Conservation (phyloP, 495 filamentous ascomycete species). For the Tuber calosporum region DNA sequence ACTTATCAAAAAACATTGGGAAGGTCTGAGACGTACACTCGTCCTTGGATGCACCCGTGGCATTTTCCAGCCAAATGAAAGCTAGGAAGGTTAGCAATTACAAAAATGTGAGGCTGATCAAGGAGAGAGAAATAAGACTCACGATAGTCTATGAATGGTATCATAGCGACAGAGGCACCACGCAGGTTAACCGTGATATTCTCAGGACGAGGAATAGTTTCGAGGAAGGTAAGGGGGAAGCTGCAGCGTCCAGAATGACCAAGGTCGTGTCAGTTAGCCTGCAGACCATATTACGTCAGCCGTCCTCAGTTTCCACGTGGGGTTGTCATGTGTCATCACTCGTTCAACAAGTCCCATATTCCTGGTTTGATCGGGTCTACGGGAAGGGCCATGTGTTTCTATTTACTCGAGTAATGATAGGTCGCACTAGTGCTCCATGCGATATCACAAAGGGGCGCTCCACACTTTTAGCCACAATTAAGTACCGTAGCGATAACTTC, state of each 20-base stretch:
- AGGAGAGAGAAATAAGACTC: conserved; percentile 40
- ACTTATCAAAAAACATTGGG: background rate
- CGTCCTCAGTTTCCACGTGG: conserved; percentile 7
- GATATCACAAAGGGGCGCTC: background rate
- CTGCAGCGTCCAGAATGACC: conserved; percentile 19
- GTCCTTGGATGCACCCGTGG: conserved; percentile 72
- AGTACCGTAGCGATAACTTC: background rate
- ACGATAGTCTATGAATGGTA: conserved; percentile 81
- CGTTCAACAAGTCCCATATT: conserved; percentile 3
- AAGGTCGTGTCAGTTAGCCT: conserved; percentile 14
- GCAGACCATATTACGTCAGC: conserved; percentile 37
- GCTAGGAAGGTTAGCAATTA: conserved; percentile 49
- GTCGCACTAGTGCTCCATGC: background rate
- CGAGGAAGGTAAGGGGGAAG: conserved; percentile 17
- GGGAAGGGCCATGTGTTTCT: background rate
- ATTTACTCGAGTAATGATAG: background rate
- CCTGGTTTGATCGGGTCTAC: background rate
- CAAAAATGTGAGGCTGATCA: background rate
- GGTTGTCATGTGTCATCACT: conserved; percentile 31
- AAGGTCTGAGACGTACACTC: conserved; percentile 57
- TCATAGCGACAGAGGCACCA: conserved; percentile 51
- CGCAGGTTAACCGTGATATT: conserved; percentile 10
- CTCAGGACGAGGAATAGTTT: conserved; percentile 13
- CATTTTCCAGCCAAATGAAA: conserved; percentile 58
- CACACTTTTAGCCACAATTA: background rate